phyloP scores from a whole-genome alignment of 2,329 filamentous ascomycete genomes.

The Colletotrichum viniferum region DNA sequence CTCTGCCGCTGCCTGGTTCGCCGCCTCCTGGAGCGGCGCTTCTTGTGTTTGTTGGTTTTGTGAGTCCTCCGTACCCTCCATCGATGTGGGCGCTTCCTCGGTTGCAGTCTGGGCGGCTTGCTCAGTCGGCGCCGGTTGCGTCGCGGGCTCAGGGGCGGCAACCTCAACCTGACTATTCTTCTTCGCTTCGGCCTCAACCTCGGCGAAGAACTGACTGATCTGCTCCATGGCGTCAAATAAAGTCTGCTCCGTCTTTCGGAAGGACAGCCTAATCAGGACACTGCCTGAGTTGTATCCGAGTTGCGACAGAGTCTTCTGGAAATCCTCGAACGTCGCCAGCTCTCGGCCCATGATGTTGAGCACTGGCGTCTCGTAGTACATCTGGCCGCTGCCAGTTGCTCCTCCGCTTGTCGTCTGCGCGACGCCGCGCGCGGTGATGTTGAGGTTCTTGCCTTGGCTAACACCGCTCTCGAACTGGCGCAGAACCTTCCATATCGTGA shows the following conservation, averaged over 20 bases:
- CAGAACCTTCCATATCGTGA: constrained; percentile 86
- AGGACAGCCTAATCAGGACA: constrained; percentile 78
- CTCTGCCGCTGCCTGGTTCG: background rate
- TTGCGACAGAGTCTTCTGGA: constrained; percentile 88
- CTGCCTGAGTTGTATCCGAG: constrained; percentile 87
- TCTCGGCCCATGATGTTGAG: constrained; percentile 84
- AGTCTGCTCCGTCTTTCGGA: constrained; percentile 76
- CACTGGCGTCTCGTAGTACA: constrained; percentile 88
- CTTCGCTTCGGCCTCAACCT: constrained; percentile 39
- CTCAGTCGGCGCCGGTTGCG: constrained; percentile 19
- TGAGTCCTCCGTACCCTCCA: background rate
- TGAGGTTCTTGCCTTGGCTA: constrained; percentile 64
- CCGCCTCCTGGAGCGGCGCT: background rate
- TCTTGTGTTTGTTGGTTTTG: background rate
- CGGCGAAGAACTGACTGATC: constrained; percentile 77
- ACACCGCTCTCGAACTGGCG: constrained; percentile 86
- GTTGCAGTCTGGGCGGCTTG: background rate
- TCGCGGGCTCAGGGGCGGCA: constrained; percentile 6
- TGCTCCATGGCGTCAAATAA: constrained; percentile 84
- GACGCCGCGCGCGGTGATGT: constrained; percentile 84
- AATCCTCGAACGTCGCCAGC: constrained; percentile 75
- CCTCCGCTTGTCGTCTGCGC: constrained; percentile 62
- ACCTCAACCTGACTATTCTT: constrained; percentile 17
- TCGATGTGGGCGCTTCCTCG: background rate
- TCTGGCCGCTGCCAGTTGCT: constrained; percentile 68